Conservation (phyloP, 805 yeast genomes). For the Wickerhamomyces xylosicus region DNA sequence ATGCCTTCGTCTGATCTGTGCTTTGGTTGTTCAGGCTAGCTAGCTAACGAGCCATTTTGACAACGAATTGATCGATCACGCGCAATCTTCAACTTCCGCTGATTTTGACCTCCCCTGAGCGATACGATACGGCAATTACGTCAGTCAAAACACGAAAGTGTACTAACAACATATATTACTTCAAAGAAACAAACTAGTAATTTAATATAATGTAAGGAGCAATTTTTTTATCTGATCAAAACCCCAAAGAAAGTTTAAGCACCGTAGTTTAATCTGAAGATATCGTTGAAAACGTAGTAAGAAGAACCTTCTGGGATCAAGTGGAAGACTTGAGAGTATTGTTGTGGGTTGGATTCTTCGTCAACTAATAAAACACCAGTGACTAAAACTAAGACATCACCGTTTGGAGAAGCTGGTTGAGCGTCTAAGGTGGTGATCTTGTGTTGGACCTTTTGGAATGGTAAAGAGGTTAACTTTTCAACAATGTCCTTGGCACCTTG, state of each 20-base stretch:
- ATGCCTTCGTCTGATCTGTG: too few species aligned
- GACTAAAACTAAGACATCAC: constrained; percentile 93
- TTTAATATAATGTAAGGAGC: too few species aligned
- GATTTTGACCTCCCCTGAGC: too few species aligned
- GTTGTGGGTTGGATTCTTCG: constrained; percentile 91
- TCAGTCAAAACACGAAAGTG: too few species aligned
- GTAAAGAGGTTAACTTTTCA: constrained; percentile 81
- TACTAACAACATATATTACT: neutral
- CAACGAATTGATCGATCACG: too few species aligned
- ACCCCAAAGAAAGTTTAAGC: constrained; percentile 25
- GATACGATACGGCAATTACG: too few species aligned
- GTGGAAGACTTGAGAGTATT: constrained; percentile 97
- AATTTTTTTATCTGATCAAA: too few species aligned
- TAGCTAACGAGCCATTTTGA: too few species aligned
- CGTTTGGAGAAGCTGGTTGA: constrained; percentile 90
- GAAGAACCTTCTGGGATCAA: constrained; percentile 86
- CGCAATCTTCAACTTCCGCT: too few species aligned
- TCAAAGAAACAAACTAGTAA: neutral
- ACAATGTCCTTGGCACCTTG: constrained; percentile 93
- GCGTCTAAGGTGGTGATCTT: constrained; percentile 93
- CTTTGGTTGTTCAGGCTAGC: too few species aligned
- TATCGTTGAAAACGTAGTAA: constrained; percentile 92
- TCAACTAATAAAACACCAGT: constrained; percentile 89
- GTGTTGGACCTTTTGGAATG: constrained; percentile 89
- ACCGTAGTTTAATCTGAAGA: constrained; percentile 86